phyloP scores from a whole-genome alignment of 257 asterid genomes.

The Penstemon davidsonii region DNA sequence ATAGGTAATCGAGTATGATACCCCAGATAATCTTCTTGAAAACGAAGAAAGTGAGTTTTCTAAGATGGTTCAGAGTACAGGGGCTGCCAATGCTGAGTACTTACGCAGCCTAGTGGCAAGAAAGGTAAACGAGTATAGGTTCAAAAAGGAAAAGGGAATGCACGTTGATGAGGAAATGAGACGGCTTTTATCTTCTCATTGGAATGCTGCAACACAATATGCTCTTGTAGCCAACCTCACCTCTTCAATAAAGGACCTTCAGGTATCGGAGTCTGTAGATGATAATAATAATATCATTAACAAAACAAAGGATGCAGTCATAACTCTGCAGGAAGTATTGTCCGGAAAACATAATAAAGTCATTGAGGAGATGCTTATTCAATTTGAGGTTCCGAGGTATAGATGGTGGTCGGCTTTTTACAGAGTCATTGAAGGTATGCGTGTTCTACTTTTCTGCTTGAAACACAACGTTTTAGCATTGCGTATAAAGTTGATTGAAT shows the following conservation, averaged over 20 bases:
- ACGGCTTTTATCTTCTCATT: neutral
- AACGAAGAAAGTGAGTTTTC: conserved; percentile 44
- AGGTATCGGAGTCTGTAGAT: no score
- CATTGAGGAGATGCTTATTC: conserved; percentile 59
- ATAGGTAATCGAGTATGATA: conserved; percentile 42
- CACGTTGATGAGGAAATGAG: conserved; percentile 25
- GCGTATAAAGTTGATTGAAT: no score
- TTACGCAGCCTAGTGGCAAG: conserved; percentile 40
- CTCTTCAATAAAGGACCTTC: no score
- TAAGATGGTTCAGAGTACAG: conserved; percentile 54
- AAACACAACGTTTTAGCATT: no score
- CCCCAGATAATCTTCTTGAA: conserved; percentile 36
- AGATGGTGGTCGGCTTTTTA: conserved; percentile 73
- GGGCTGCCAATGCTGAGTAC: conserved; percentile 50
- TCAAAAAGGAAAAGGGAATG: conserved; percentile 1
- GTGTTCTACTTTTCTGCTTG: conserved; percentile 9
- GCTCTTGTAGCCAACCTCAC: neutral
- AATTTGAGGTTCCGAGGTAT: conserved; percentile 46
- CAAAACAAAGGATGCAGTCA: neutral
- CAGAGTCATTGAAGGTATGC: conserved; percentile 61
- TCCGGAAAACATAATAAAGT: conserved; percentile 52
- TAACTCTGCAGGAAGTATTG: conserved; percentile 49
- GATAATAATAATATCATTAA: no score
- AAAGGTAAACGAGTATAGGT: conserved; percentile 16
- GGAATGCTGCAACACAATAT: neutral